A percentile compares a stretch with the other conserved stretches of the same genome.
phyloP scores from a whole-genome alignment of 805 yeast species.

The Schwanniomyces yamadae region DNA sequence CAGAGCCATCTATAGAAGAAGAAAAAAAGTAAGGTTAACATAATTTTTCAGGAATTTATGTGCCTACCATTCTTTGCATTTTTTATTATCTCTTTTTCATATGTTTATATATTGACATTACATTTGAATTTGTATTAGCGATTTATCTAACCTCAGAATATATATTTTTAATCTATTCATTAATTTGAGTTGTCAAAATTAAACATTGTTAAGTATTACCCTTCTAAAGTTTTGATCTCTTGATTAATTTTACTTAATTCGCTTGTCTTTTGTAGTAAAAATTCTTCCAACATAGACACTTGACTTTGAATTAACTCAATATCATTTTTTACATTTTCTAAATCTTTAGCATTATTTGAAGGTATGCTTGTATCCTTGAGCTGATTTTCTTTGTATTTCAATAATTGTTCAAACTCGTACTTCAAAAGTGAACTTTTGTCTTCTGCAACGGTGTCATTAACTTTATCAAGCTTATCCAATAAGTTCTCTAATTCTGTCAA shows the following conservation, averaged over 20 bases:
- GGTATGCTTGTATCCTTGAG: constrained; percentile 24
- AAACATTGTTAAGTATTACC: background rate
- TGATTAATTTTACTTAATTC: constrained; percentile 54
- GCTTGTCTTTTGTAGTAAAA: constrained; percentile 55
- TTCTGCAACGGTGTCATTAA: constrained; percentile 17
- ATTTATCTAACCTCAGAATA: background rate
- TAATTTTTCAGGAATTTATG: background rate
- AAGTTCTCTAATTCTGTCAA: constrained; percentile 71
- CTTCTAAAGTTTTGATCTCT: constrained; percentile 34
- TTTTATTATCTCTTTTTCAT: constrained; percentile 1
- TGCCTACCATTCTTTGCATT: constrained; percentile 4
- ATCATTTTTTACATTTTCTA: constrained; percentile 57
- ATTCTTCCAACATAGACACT: constrained; percentile 68
- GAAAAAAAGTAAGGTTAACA: constrained; percentile 27
- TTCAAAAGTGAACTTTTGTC: constrained; percentile 31
- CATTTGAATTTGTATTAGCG: background rate
- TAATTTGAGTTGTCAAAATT: background rate
- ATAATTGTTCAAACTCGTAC: constrained; percentile 77
- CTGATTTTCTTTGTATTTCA: constrained; percentile 71
- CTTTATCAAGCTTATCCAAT: constrained; percentile 51
- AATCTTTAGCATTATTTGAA: constrained; percentile 27
- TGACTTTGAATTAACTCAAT: constrained; percentile 74
- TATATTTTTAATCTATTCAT: background rate
- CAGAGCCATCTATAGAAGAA: constrained; percentile 53
- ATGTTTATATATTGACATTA: background rate